Evolutionary conservation across 2,329 filamentous ascomycete genomes (phyloP).

Genomic region (Septoria petroselini): DNA sequence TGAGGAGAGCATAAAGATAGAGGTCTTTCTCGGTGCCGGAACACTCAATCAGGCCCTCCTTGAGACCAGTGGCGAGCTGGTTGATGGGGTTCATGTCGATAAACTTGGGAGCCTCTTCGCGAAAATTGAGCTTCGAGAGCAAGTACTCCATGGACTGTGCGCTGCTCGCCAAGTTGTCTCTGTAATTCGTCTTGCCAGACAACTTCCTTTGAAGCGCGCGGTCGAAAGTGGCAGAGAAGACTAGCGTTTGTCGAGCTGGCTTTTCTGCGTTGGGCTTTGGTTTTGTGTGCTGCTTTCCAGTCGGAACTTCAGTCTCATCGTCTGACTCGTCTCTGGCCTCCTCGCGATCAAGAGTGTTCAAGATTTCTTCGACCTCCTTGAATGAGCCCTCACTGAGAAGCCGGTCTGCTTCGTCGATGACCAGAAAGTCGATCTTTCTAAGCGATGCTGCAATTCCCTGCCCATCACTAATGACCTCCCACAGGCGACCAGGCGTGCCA

Average conservation of each 20-base stretch:
- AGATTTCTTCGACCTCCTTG: conserved; percentile 86
- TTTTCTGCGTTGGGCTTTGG: conserved; percentile 5
- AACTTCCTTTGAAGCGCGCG: conserved; percentile 89
- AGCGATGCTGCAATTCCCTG: conserved; percentile 67
- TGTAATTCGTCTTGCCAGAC: conserved; percentile 66
- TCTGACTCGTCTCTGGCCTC: conserved; percentile 51
- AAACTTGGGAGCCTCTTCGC: conserved; percentile 78
- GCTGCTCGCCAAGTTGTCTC: conserved; percentile 63
- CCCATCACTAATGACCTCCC: conserved; percentile 85
- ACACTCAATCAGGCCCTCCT: conserved; percentile 89
- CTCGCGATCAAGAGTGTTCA: conserved; percentile 70
- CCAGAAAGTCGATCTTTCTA: conserved; percentile 72
- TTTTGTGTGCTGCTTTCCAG: neutral
- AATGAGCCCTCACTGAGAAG: conserved; percentile 90
- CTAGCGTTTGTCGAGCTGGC: conserved; percentile 70
- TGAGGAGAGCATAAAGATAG: conserved; percentile 82
- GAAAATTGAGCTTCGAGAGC: conserved; percentile 83
- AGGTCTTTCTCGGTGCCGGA: conserved; percentile 94
- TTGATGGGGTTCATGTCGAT: conserved; percentile 86
- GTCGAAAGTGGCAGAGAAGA: conserved; percentile 96
- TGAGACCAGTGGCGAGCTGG: conserved; percentile 82
- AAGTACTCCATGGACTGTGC: conserved; percentile 73
- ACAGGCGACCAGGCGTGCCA: conserved; percentile 76
- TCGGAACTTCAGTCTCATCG: conserved; percentile 27
- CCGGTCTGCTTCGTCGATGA: conserved; percentile 91